These are phyloP conservation scores for Alternaria novae-zelandiae DNA, from an alignment of 2,329 filamentous ascomycete genomes.

Conservation along the genomic window DNA sequence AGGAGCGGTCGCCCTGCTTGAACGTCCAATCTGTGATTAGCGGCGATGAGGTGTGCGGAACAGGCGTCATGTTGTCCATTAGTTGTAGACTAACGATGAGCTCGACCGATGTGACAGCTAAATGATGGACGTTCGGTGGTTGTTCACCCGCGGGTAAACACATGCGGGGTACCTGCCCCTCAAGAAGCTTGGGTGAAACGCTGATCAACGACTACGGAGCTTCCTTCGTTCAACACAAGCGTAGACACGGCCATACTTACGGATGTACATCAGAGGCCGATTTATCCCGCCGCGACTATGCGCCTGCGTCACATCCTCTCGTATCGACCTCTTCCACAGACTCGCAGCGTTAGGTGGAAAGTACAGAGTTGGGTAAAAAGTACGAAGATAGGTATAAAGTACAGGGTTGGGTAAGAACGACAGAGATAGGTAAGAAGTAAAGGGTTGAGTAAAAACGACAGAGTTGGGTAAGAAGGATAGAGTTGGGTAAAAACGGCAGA, in stretches of 20 bases:
- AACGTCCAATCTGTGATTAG: slow-evolving; percentile 49
- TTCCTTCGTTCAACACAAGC: background rate
- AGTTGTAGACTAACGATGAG: background rate
- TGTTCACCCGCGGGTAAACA: background rate
- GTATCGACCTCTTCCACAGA: background rate
- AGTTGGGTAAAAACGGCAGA: too few species aligned
- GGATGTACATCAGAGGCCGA: background rate
- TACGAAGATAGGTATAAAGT: too few species aligned
- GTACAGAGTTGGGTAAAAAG: background rate
- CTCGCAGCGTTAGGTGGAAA: background rate
- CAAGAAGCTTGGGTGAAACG: background rate
- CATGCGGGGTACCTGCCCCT: slow-evolving; percentile 2
- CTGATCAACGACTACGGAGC: background rate
- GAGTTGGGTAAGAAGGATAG: too few species aligned
- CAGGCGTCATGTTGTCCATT: background rate
- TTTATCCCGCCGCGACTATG: background rate
- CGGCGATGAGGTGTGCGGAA: slow-evolving; percentile 4
- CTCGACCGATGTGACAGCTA: background rate
- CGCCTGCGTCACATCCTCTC: background rate
- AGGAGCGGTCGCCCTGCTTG: slow-evolving; percentile 52
- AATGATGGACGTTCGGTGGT: background rate
- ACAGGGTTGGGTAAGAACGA: too few species aligned
- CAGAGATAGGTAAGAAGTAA: too few species aligned
- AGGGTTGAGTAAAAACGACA: too few species aligned
- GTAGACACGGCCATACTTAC: background rate